phyloP scores from a whole-genome alignment of 345 rosid genomes.

The Lepidium aucheri region DNA sequence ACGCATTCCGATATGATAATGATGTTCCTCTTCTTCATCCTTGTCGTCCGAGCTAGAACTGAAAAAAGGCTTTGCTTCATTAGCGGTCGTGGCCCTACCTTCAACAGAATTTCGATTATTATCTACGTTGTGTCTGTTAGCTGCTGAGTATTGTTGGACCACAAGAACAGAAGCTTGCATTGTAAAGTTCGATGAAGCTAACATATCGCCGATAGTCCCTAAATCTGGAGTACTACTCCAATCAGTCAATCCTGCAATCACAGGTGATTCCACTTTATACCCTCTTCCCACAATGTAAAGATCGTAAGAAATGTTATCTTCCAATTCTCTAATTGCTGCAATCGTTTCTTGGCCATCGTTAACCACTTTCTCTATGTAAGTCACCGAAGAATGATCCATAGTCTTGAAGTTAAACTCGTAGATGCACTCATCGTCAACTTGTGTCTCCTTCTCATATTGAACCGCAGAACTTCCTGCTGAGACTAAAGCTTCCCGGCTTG shows the following conservation, averaged over 20 bases:
- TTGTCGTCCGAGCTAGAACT: background rate
- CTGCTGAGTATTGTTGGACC: slow-evolving; percentile 39
- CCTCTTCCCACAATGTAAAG: slow-evolving; percentile 53
- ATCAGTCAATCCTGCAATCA: slow-evolving; percentile 34
- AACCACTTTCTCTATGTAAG: slow-evolving; percentile 35
- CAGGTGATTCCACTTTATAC: slow-evolving; percentile 23
- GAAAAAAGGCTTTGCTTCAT: slow-evolving; percentile 3
- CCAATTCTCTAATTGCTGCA: slow-evolving; percentile 24
- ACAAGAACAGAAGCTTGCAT: slow-evolving; percentile 52
- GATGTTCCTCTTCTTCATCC: background rate
- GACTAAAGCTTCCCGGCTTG: slow-evolving; percentile 3
- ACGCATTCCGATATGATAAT: slow-evolving; percentile 3
- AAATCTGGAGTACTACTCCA: slow-evolving; percentile 47
- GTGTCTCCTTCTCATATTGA: slow-evolving; percentile 17
- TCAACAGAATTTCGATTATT: background rate
- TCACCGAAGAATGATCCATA: slow-evolving; percentile 16
- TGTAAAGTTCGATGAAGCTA: slow-evolving; percentile 36
- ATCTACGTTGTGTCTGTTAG: background rate
- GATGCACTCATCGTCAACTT: slow-evolving; percentile 31
- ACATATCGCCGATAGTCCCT: slow-evolving; percentile 48
- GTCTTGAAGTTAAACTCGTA: slow-evolving; percentile 41
- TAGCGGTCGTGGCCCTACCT: background rate
- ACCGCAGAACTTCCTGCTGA: background rate
- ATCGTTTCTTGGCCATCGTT: slow-evolving; percentile 36
- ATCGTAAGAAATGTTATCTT: slow-evolving; percentile 22